Conservation (phyloP, 2,329 filamentous ascomycete species). For the Fusarium staphyleae region DNA sequence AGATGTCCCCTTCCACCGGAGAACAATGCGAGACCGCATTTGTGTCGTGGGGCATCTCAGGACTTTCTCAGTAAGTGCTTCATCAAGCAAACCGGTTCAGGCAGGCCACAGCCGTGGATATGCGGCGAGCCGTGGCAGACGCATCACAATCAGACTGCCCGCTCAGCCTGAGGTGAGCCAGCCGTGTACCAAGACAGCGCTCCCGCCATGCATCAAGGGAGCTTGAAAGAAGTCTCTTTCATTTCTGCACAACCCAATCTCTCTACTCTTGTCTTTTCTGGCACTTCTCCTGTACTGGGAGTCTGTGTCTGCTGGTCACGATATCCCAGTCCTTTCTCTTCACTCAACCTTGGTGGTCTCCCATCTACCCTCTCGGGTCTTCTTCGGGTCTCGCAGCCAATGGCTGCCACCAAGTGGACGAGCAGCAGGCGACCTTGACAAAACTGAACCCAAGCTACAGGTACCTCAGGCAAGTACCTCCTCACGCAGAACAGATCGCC, state of each 20-base stretch:
- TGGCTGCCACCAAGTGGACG: constrained; percentile 4
- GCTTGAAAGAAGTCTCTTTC: constrained; percentile 37
- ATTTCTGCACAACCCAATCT: background rate
- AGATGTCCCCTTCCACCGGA: constrained; percentile 23
- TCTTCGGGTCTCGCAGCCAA: constrained; percentile 35
- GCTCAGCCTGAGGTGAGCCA: constrained; percentile 15
- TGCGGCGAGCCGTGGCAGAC: constrained; percentile 31
- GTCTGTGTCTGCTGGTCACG: constrained; percentile 16
- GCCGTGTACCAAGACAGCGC: constrained; percentile 34
- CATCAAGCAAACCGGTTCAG: constrained; percentile 7
- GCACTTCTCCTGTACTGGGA: background rate
- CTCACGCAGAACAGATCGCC: constrained; percentile 24
- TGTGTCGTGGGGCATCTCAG: background rate
- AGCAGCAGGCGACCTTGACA: constrained; percentile 1
- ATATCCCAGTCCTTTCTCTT: constrained; percentile 15
- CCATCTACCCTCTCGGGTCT: constrained; percentile 36
- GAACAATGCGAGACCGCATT: constrained; percentile 17
- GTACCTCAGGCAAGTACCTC: constrained; percentile 35
- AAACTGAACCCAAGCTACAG: constrained; percentile 1
- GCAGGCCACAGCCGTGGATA: constrained; percentile 15
- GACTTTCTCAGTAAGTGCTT: constrained; percentile 1
- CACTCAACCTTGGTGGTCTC: constrained; percentile 31
- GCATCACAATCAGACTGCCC: constrained; percentile 22
- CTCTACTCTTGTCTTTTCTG: background rate
- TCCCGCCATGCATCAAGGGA: constrained; percentile 16